Conservation (phyloP, 225 moss, liverwort and hornwort genomes). For the Polytrichum formosum region DNA sequence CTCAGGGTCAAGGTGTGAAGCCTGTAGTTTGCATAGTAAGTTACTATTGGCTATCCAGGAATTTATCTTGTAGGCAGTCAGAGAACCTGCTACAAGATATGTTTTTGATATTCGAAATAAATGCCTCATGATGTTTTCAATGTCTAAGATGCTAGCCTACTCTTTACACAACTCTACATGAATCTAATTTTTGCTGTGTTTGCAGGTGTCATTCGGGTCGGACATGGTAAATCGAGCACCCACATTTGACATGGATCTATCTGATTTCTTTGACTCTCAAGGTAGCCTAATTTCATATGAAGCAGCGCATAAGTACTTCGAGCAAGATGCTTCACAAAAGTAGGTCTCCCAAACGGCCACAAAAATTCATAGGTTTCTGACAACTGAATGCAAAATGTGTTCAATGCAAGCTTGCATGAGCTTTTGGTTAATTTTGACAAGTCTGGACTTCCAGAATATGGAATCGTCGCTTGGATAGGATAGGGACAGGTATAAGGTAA, state of each 20-base stretch:
- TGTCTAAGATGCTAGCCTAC: too few relatives aligned
- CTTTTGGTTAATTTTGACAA: too few relatives aligned
- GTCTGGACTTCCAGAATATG: too few relatives aligned
- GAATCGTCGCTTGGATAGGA: too few relatives aligned
- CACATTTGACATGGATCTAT: conserved; percentile 84
- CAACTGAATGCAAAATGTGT: too few relatives aligned
- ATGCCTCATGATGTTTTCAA: too few relatives aligned
- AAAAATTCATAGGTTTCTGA: too few relatives aligned
- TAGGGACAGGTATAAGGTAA: too few relatives aligned
- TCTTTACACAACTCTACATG: neutral
- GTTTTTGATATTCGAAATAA: too few relatives aligned
- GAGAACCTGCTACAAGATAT: too few relatives aligned
- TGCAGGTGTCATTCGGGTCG: conserved; percentile 80
- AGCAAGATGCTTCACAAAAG: conserved; percentile 80
- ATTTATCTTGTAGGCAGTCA: too few relatives aligned
- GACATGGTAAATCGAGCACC: conserved; percentile 76
- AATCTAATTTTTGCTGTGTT: neutral
- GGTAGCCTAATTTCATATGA: conserved; percentile 65
- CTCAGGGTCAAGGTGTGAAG: conserved; percentile 40
- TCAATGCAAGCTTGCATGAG: too few relatives aligned
- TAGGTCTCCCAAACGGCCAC: conserved; percentile 17
- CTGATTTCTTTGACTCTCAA: conserved; percentile 63
- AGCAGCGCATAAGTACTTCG: conserved; percentile 60
- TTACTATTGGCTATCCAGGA: neutral
- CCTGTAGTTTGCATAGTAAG: conserved; percentile 77